Percentiles rank a stretch among this genome's conserved stretches.
Conservation (phyloP, 306 rosid genomes). For the Canavalia ensiformis region DNA sequence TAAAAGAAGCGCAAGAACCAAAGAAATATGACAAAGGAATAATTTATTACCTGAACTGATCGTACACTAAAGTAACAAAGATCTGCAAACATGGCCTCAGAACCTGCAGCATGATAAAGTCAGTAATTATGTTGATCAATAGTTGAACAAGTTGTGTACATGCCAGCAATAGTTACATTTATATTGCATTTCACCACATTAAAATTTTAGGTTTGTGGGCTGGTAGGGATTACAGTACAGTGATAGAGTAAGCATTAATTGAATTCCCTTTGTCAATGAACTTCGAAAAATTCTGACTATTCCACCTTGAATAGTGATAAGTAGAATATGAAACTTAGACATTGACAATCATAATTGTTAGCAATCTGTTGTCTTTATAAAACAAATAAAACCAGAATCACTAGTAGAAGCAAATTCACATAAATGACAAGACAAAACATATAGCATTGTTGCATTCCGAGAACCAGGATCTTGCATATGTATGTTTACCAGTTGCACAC, state of each 20-base stretch:
- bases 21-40: constrained; percentile 24
- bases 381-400: constrained; percentile 32
- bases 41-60: constrained; percentile 86
- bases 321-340: neutral
- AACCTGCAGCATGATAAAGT: constrained; percentile 70
- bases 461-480: constrained; percentile 38
- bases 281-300: neutral
- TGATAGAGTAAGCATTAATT: neutral
- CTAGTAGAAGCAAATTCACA: constrained; percentile 32
- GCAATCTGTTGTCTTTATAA: constrained; percentile 15
- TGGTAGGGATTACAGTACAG: neutral
- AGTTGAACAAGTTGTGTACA: constrained; percentile 28
- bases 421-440: constrained; percentile 31
- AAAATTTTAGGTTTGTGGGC: constrained; percentile 7
- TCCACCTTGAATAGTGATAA: constrained; percentile 21
- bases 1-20: constrained; percentile 12
- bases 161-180: neutral
- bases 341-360: constrained; percentile 33
- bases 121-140: constrained; percentile 31
- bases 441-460: constrained; percentile 38
- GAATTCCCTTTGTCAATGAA: constrained; percentile 26
- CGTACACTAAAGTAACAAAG: constrained; percentile 95
- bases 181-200: constrained; percentile 14
- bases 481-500: constrained; percentile 90
- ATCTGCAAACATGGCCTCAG: constrained; percentile 99